Conservation (phyloP, 345 rosid genomes). For the Rhizophora apiculata region DNA sequence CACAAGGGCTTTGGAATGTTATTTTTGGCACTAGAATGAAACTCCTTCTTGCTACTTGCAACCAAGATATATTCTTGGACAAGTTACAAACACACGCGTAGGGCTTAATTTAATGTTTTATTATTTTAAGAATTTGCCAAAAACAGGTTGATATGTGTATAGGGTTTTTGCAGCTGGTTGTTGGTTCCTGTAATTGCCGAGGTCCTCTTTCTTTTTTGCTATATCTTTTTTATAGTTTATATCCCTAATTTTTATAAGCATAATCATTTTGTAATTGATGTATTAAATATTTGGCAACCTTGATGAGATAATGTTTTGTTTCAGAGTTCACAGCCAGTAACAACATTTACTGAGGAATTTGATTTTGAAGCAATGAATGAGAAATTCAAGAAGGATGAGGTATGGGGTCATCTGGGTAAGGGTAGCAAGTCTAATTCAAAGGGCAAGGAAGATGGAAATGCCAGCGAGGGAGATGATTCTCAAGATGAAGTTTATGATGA, state of each 20-base stretch:
- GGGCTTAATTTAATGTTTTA: too few relatives aligned
- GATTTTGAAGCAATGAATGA: slow-evolving; percentile 93
- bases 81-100: too few relatives aligned
- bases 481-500: slow-evolving; percentile 45
- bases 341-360: slow-evolving; percentile 85
- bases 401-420: slow-evolving; percentile 95
- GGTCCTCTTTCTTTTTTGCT: too few relatives aligned
- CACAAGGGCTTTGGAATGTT: too few relatives aligned
- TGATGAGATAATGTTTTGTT: background rate
- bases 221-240: too few relatives aligned
- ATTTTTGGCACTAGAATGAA: too few relatives aligned
- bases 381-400: slow-evolving; percentile 91
- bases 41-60: too few relatives aligned
- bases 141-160: too few relatives aligned
- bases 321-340: slow-evolving; percentile 47
- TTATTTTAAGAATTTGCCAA: too few relatives aligned
- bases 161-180: too few relatives aligned
- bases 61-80: too few relatives aligned
- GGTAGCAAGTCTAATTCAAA: slow-evolving; percentile 36
- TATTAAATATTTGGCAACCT: background rate
- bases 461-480: slow-evolving; percentile 52
- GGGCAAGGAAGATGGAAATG: slow-evolving; percentile 34
- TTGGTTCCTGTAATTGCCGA: too few relatives aligned
- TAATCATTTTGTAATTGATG: background rate
- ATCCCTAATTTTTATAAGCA: background rate